Evolutionary conservation across 2,329 filamentous ascomycete genomes (phyloP).

Genomic region (Colletotrichum eleusines): DNA sequence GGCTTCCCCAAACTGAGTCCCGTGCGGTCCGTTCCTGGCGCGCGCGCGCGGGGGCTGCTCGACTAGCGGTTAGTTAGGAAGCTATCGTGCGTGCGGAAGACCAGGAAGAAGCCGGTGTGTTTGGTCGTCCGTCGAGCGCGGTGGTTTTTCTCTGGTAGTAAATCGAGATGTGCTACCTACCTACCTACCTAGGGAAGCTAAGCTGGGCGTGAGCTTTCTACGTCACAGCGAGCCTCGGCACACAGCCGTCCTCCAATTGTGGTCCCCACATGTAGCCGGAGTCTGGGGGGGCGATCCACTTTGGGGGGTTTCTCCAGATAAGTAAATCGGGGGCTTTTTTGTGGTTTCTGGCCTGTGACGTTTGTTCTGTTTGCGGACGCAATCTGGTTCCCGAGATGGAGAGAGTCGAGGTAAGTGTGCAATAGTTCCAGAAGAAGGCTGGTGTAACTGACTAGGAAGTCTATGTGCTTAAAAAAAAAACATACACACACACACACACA

Average conservation of each 20-base stretch:
- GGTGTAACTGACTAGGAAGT: not conserved
- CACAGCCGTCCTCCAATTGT: not conserved
- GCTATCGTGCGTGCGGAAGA: slow-evolving; percentile 4
- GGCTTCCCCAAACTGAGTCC: not conserved
- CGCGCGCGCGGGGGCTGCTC: not conserved
- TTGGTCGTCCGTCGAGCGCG: slow-evolving; percentile 33
- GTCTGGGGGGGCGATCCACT: slow-evolving; percentile 8
- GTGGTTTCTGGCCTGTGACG: not conserved
- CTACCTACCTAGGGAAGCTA: too few relatives aligned
- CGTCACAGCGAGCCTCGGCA: slow-evolving; percentile 40
- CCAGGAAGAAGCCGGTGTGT: not conserved
- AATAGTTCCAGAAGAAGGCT: not conserved
- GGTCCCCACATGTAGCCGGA: slow-evolving; percentile 25
- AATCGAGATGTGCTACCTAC: slow-evolving; percentile 4
- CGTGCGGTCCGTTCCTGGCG: slow-evolving; percentile 41
- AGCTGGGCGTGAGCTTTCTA: slow-evolving; percentile 25
- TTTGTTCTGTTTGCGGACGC: not conserved
- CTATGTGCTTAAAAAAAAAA: not conserved
- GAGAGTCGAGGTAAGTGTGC: not conserved
- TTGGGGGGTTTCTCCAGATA: not conserved
- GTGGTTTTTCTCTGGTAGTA: not conserved
- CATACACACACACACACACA: too few relatives aligned
- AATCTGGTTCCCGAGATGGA: not conserved
- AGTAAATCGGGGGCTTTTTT: not conserved
- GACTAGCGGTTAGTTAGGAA: not conserved